Evolutionary conservation across 2,329 filamentous ascomycete genomes (phyloP).

Genomic region (Trichoderma sp.): DNA sequence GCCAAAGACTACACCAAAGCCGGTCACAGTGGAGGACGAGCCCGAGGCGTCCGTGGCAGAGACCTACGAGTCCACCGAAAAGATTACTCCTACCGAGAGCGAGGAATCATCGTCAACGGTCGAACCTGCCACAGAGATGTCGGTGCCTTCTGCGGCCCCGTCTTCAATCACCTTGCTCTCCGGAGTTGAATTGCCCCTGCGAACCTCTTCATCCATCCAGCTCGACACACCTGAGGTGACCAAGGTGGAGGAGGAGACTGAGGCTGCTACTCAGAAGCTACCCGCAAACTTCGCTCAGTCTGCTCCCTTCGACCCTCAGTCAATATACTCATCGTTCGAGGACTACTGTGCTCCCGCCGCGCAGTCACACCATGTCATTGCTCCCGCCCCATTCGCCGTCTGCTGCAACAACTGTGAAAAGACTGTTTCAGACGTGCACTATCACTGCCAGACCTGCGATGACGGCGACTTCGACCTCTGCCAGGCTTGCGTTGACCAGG

Average conservation of each 20-base stretch:
- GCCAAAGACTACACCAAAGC: conserved; percentile 36
- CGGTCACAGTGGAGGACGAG: conserved; percentile 53
- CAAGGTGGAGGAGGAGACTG: conserved; percentile 15
- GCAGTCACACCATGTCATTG: conserved; percentile 6
- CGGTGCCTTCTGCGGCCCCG: background rate
- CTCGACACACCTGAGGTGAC: background rate
- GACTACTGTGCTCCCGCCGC: background rate
- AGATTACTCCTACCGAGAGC: background rate
- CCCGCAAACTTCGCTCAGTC: conserved; percentile 19
- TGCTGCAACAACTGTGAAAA: conserved; percentile 90
- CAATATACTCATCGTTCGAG: conserved; percentile 7
- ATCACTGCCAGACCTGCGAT: conserved; percentile 92
- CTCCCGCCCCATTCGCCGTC: conserved; percentile 63
- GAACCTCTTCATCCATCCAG: background rate
- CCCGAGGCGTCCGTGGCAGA: conserved; percentile 31
- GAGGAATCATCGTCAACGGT: background rate
- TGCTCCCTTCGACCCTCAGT: background rate
- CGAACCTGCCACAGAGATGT: background rate
- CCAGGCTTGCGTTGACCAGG: conserved; percentile 70
- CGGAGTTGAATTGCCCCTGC: conserved; percentile 10
- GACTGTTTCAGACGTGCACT: conserved; percentile 78
- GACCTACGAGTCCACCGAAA: conserved; percentile 18
- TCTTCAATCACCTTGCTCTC: conserved; percentile 8
- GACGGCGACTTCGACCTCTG: conserved; percentile 94
- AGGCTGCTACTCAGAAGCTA: background rate